Percentiles rank a stretch among this genome's conserved stretches.
phyloP scores from a whole-genome alignment of 768 basidiomycete genomes.

The Tylopilus felleus region DNA sequence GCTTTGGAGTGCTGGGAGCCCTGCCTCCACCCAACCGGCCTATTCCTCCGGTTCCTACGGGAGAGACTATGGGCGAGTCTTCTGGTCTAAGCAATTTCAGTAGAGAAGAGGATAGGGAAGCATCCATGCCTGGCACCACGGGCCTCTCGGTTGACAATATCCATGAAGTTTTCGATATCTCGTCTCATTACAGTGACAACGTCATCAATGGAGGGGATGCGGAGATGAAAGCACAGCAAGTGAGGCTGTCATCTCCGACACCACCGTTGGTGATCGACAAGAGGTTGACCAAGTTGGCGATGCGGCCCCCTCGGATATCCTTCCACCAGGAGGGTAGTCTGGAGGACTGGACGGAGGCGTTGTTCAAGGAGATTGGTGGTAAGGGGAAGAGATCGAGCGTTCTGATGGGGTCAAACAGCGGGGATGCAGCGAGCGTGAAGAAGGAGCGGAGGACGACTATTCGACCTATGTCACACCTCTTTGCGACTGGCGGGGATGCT shows the following conservation, averaged over 20 bases:
- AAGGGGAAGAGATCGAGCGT: slow-evolving; percentile 17
- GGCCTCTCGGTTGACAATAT: slow-evolving; percentile 7
- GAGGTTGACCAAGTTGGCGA: slow-evolving; percentile 15
- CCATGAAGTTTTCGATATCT: slow-evolving; percentile 30
- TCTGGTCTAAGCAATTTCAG: slow-evolving; percentile 2
- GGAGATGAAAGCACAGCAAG: slow-evolving; percentile 8
- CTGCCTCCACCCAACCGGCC: slow-evolving; percentile 16
- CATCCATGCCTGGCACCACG: neutral
- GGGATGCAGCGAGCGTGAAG: slow-evolving; percentile 1
- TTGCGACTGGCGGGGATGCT: neutral
- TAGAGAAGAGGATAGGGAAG: neutral
- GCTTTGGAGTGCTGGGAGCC: neutral
- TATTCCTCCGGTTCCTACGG: slow-evolving; percentile 16
- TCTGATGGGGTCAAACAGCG: neutral
- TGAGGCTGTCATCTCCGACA: slow-evolving; percentile 17
- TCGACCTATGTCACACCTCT: slow-evolving; percentile 10
- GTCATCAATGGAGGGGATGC: slow-evolving; percentile 4
- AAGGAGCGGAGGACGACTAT: slow-evolving; percentile 19
- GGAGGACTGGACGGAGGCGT: slow-evolving; percentile 50
- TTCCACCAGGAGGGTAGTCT: slow-evolving; percentile 49
- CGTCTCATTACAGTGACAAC: slow-evolving; percentile 17
- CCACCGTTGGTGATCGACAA: slow-evolving; percentile 34
- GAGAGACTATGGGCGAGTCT: slow-evolving; percentile 1
- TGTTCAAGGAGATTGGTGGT: slow-evolving; percentile 50
- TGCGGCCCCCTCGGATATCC: slow-evolving; percentile 51